Evolutionary conservation across 106 monocot genomes (phyloP).

Genomic region (Dioscorea zingiberensis): DNA sequence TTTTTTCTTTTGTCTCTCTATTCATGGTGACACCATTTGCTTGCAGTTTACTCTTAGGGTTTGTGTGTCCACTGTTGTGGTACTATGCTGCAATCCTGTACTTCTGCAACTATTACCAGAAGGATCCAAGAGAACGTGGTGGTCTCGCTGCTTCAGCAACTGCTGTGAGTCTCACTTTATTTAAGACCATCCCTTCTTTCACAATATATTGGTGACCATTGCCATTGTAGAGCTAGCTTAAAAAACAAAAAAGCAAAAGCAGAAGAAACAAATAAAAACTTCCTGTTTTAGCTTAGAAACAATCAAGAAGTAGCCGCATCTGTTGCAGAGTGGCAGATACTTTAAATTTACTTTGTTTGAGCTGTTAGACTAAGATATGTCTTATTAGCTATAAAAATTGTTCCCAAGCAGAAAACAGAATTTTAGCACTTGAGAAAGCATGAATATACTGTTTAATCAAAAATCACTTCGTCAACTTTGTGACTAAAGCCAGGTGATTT

Average conservation of each 20-base stretch:
- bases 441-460: too few relatives aligned
- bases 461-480: too few relatives aligned
- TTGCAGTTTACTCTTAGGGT: conserved; percentile 61
- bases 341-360: background rate
- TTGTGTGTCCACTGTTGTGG: conserved; percentile 67
- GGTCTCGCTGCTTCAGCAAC: conserved; percentile 76
- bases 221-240: too few relatives aligned
- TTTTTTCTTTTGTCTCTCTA: background rate
- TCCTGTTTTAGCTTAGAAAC: background rate
- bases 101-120: conserved; percentile 47
- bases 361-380: background rate
- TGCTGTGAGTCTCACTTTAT: conserved; percentile 35
- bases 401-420: too few relatives aligned
- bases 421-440: too few relatives aligned
- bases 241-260: background rate
- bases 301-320: too few relatives aligned
- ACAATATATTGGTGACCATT: background rate
- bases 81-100: conserved; percentile 57
- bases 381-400: too few relatives aligned
- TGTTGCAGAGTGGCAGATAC: background rate
- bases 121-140: conserved; percentile 68
- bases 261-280: background rate
- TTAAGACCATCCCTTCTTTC: background rate
- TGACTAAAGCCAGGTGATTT: too few relatives aligned
- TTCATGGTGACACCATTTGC: background rate